A percentile compares a stretch with the other conserved stretches of the same genome.
Evolutionary conservation across 31 red algal species (phyloP).

Genomic region (Odonthalia washingtoniensis): DNA sequence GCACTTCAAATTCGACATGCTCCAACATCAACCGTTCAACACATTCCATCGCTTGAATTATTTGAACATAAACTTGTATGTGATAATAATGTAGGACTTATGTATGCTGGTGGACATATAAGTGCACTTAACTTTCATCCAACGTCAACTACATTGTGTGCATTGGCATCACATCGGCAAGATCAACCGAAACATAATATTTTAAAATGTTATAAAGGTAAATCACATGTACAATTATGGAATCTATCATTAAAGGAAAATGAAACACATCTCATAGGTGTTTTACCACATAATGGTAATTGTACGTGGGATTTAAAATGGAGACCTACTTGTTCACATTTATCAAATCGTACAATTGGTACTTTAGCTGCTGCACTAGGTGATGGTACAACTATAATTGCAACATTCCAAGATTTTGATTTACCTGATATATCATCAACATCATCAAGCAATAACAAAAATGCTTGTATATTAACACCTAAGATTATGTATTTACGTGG

Average conservation of each 20-base stretch:
- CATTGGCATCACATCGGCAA: conserved; percentile 52
- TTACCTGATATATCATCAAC: background rate
- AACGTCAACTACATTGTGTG: conserved; percentile 34
- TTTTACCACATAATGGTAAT: conserved; percentile 66
- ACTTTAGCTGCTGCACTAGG: conserved; percentile 71
- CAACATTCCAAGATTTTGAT: conserved; percentile 27
- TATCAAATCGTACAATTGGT: background rate
- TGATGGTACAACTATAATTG: conserved; percentile 58
- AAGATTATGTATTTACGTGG: conserved; percentile 22
- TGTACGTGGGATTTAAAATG: conserved; percentile 80
- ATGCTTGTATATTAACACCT: background rate
- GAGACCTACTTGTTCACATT: conserved; percentile 20
- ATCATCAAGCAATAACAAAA: background rate
- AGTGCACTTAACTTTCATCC: conserved; percentile 63
- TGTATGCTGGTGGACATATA: conserved; percentile 59
- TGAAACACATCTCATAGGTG: conserved; percentile 33
- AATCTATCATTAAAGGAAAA: background rate
- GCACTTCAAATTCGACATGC: background rate
- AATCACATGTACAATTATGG: conserved; percentile 71
- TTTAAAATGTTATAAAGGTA: conserved; percentile 47
- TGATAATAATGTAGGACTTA: conserved; percentile 20
- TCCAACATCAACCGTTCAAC: background rate
- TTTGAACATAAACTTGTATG: conserved; percentile 14
- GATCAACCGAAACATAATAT: conserved; percentile 56
- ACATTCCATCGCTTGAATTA: background rate